Conservation (phyloP, 2,329 filamentous ascomycete genomes). For the Trichoderma sp. region DNA sequence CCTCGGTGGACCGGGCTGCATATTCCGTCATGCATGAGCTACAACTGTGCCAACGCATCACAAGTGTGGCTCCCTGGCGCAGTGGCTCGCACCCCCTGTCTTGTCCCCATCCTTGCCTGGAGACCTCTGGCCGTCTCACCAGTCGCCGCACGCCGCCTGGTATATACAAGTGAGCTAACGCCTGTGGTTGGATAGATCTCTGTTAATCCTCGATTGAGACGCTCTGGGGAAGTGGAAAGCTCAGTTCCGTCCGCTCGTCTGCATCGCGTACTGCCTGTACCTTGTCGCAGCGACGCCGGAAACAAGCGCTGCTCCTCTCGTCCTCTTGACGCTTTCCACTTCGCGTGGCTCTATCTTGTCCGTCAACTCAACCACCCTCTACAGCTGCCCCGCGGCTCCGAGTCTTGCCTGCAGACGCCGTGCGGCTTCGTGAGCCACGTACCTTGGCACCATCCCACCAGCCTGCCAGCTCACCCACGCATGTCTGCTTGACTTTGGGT, state of each 20-base stretch:
- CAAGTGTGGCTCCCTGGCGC: constrained; percentile 40
- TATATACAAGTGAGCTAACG: constrained; percentile 43
- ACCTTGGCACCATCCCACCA: constrained; percentile 50
- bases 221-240: constrained; percentile 32
- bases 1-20: constrained; percentile 43
- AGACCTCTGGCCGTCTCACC: constrained; percentile 33
- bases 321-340: constrained; percentile 18
- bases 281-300: constrained; percentile 20
- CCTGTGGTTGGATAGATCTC: constrained; percentile 43
- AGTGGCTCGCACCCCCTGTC: constrained; percentile 30
- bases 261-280: constrained; percentile 27
- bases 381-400: constrained; percentile 29
- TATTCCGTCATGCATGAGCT: constrained; percentile 61
- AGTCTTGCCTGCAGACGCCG: constrained; percentile 60
- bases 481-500: constrained; percentile 59
- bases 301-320: not conserved
- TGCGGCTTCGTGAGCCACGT: constrained; percentile 56
- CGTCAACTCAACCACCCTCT: constrained; percentile 40
- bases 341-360: constrained; percentile 50
- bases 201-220: constrained; percentile 35
- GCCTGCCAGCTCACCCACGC: constrained; percentile 64
- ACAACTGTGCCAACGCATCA: constrained; percentile 44
- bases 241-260: constrained; percentile 33
- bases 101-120: constrained; percentile 30
- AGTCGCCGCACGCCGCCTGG: constrained; percentile 33